phyloP scores from a whole-genome alignment of 257 asterid species.

The Cinchona pubescens region DNA sequence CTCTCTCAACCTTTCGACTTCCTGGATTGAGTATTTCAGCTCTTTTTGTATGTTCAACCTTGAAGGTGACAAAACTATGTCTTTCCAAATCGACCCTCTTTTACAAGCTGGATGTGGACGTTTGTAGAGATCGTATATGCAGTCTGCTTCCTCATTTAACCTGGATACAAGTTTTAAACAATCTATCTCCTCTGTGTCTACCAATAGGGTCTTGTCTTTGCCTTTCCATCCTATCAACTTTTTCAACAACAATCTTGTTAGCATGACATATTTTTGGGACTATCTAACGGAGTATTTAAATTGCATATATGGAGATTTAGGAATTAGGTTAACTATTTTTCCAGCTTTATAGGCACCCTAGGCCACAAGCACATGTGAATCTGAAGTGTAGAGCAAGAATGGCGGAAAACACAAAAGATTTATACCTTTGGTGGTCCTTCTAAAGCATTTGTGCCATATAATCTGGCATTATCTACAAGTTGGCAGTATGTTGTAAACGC shows the following conservation, averaged over 20 bases:
- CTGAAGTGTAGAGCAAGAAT: background rate
- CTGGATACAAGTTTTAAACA: slow-evolving; percentile 50
- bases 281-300: background rate
- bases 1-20: slow-evolving; percentile 51
- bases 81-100: slow-evolving; percentile 88
- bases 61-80: slow-evolving; percentile 89
- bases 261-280: background rate
- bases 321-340: background rate
- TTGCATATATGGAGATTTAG: background rate
- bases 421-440: slow-evolving; percentile 89
- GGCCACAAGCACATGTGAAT: background rate
- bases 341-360: background rate
- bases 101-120: slow-evolving; percentile 65
- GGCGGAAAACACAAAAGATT: background rate
- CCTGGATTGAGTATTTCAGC: slow-evolving; percentile 79
- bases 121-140: slow-evolving; percentile 69
- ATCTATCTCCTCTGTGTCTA: slow-evolving; percentile 80
- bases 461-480: slow-evolving; percentile 74
- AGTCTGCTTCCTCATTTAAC: slow-evolving; percentile 66
- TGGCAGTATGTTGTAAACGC: slow-evolving; percentile 77
- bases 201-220: slow-evolving; percentile 79
- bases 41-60: slow-evolving; percentile 90
- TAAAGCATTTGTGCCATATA: slow-evolving; percentile 73
- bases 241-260: slow-evolving; percentile 21
- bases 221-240: slow-evolving; percentile 97